Evolutionary conservation across 192 early-diverging fungal genomes (phyloP).

Genomic region (Chytriomyces sp.): DNA sequence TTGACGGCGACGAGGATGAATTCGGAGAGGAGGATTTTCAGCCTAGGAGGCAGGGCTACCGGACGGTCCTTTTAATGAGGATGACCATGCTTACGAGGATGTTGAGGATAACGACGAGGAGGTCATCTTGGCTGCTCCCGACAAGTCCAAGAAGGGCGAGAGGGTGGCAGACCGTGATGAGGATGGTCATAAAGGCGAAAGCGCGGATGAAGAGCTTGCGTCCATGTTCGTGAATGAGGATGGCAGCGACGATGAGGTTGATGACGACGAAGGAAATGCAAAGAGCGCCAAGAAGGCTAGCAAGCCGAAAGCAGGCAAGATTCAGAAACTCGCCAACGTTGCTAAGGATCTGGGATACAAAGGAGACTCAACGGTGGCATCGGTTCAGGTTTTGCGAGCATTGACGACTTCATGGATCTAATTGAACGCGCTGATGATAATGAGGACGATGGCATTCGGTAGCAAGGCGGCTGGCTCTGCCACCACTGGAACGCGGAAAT

Average conservation of each 20-base stretch:
- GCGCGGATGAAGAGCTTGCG: slow-evolving; percentile 34
- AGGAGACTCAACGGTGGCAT: slow-evolving; percentile 38
- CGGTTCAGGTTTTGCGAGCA: slow-evolving; percentile 61
- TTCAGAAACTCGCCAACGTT: slow-evolving; percentile 41
- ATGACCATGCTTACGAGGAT: slow-evolving; percentile 64
- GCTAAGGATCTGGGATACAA: slow-evolving; percentile 60
- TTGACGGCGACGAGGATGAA: slow-evolving; percentile 19
- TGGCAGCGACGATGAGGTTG: slow-evolving; percentile 32
- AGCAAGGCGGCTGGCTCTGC: not conserved
- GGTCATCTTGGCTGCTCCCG: slow-evolving; percentile 11
- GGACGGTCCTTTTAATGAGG: slow-evolving; percentile 26
- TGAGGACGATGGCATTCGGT: slow-evolving; percentile 36
- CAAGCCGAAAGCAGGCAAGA: slow-evolving; percentile 50
- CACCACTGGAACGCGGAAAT: too few relatives aligned
- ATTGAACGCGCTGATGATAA: slow-evolving; percentile 49
- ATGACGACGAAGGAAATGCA: too few relatives aligned
- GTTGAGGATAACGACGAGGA: slow-evolving; percentile 42
- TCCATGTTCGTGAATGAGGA: slow-evolving; percentile 21
- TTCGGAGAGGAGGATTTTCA: too few relatives aligned
- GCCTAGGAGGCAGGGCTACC: too few relatives aligned
- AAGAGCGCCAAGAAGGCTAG: too few relatives aligned
- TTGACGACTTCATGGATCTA: slow-evolving; percentile 61
- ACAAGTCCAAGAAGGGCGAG: slow-evolving; percentile 6
- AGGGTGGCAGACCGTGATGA: slow-evolving; percentile 43
- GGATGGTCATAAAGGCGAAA: slow-evolving; percentile 25